phyloP scores from a whole-genome alignment of 164 flowering plant genomes.

The Nymphaea colorata region DNA sequence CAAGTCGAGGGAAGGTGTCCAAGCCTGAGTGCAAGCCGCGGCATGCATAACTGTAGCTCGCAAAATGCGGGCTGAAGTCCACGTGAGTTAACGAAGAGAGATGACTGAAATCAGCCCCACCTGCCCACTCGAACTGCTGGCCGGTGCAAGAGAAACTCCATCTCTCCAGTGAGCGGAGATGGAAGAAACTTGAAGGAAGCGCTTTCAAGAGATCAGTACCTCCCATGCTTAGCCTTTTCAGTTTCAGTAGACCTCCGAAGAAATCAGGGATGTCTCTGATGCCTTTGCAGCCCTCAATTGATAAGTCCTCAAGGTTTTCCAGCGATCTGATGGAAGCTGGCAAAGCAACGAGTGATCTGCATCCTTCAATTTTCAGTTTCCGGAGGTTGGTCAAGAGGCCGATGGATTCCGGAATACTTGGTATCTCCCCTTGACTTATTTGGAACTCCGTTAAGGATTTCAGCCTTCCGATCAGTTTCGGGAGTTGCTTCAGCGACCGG shows the following conservation, averaged over 20 bases:
- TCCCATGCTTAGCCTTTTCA: too few species aligned
- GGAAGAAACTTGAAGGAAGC: not conserved
- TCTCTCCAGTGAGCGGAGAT: not conserved
- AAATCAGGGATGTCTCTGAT: not conserved
- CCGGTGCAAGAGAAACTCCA: not conserved
- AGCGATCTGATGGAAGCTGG: not conserved
- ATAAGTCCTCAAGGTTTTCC: not conserved
- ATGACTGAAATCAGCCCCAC: not conserved
- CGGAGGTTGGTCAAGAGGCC: too few species aligned
- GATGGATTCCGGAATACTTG: too few species aligned
- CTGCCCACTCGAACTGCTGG: not conserved
- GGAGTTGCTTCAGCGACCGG: too few species aligned
- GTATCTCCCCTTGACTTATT: too few species aligned
- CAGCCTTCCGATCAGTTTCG: too few species aligned
- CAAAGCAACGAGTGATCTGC: not conserved
- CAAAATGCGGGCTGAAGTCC: not conserved
- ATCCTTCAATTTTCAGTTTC: too few species aligned
- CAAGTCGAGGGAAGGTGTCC: not conserved
- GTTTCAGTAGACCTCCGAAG: too few species aligned
- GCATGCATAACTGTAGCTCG: not conserved
- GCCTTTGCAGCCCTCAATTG: not conserved
- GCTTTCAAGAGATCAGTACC: not conserved
- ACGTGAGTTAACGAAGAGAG: not conserved
- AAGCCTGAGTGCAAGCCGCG: not conserved
- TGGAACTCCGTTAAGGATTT: too few species aligned